Evolutionary conservation across 345 rosid species (phyloP), one percentile per base, ranked within the genome.

Genomic region (Luvunga scandens): DNA sequence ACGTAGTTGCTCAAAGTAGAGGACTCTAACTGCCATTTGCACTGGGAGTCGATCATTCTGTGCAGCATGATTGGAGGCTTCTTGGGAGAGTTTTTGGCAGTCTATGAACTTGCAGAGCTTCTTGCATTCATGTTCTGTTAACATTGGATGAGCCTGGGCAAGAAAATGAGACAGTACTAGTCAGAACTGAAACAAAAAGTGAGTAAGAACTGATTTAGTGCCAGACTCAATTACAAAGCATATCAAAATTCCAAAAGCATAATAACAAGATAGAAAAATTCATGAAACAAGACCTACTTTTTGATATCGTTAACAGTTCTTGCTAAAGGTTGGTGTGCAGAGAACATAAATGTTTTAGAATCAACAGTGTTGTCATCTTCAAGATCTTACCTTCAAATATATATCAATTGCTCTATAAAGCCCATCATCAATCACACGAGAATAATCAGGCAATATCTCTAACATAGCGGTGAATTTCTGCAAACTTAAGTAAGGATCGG

Each of bases 371-470:
- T 7, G 62, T 56, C 66, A 27, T 30, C 16, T 7, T 2, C 1
- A 68, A 62, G 57, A 21, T 30, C 24, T 56, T 81, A 94, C 98
- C 97, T 91, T 95, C 75, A 93, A 81, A 84, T 89, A 95, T 75
- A 93, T 85, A 66, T 95, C 98, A 69, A 91, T 78, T 45, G 97
- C 98, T 76, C 95, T 86, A 77, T 95, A 95, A 30, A 93, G 87
- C 6, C 93, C 95, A 36, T 95, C 98, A 60, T 95, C 98, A 2
- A 90, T 84, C 16, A 91, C 91, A 5, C 97, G 94, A 80, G 94
- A 85, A 79, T 90, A 86, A 78, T 93, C 91, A 0, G 98, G 98
- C 75, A 95, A 73, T 71, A 88, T 85, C 81, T 93, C 95, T 14
- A 91, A 85, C 87, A 90, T 75, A 66, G 93, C 89, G 18, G 81